Conservation (phyloP, 139 green algal species). For the Eudorina sp. region DNA sequence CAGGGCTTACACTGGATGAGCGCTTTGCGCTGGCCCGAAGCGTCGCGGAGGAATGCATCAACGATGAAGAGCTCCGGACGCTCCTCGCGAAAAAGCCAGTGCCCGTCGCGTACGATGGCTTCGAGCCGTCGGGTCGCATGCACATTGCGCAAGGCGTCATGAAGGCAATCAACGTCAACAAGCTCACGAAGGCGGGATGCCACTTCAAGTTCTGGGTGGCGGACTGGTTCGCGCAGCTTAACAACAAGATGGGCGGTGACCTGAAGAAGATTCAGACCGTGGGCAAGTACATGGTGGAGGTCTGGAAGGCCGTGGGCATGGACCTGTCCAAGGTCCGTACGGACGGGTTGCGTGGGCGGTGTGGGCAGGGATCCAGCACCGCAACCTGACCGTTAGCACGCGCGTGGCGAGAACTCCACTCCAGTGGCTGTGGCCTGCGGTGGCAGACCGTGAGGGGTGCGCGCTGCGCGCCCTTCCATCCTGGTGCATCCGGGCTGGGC, state of each 20-base stretch:
- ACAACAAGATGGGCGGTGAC: constrained; percentile 88
- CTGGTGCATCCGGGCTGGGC: no score
- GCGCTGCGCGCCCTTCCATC: no score
- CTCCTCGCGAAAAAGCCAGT: constrained; percentile 92
- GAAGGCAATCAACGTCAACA: constrained; percentile 99
- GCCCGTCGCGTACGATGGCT: constrained; percentile 96
- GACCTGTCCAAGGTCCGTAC: constrained; percentile 78
- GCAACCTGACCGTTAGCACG: no score
- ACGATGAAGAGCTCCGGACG: constrained; percentile 89
- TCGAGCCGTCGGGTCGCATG: constrained; percentile 95
- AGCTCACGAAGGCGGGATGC: constrained; percentile 94
- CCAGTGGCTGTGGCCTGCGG: no score
- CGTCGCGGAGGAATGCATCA: constrained; percentile 96
- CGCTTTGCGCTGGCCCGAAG: constrained; percentile 84
- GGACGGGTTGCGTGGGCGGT: not conserved
- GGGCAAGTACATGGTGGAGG: constrained; percentile 98
- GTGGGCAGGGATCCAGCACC: not conserved
- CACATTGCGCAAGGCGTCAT: constrained; percentile 99
- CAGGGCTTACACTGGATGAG: constrained; percentile 87
- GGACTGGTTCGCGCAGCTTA: constrained; percentile 88
- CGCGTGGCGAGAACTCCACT: no score
- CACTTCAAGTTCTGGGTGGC: constrained; percentile 98
- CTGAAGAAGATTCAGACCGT: constrained; percentile 99
- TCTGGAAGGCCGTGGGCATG: constrained; percentile 99
- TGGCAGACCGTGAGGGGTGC: no score